phyloP scores from a whole-genome alignment of 257 asterid genomes.

The Cruciata laevipes region DNA sequence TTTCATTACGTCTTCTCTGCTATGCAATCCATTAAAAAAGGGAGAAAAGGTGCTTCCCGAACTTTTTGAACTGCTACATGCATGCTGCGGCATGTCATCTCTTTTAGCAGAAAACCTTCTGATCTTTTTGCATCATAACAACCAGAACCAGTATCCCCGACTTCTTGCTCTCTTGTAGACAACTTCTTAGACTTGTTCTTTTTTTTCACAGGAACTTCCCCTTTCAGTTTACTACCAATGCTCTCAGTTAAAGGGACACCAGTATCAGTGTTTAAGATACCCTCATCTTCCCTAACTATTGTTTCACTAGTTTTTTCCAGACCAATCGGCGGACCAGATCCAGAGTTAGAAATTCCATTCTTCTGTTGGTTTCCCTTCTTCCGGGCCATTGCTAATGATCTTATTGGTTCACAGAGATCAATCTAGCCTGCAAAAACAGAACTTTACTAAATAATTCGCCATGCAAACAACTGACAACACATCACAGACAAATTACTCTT shows the following conservation, averaged over 20 bases:
- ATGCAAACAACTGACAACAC: background rate
- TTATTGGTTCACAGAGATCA: background rate
- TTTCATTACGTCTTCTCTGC: conserved; percentile 26
- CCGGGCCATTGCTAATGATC: conserved; percentile 20
- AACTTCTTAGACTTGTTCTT: conserved; percentile 48
- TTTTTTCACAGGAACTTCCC: conserved; percentile 36
- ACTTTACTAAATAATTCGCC: background rate
- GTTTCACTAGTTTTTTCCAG: conserved; percentile 35
- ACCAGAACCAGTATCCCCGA: conserved; percentile 27
- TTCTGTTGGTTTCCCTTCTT: conserved; percentile 33
- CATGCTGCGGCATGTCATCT: conserved; percentile 21
- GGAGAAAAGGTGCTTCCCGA: conserved; percentile 21
- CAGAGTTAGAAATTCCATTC: conserved; percentile 37
- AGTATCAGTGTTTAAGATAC: conserved; percentile 31
- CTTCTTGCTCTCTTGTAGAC: conserved; percentile 44
- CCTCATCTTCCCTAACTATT: conserved; percentile 30
- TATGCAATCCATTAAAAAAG: conserved; percentile 20
- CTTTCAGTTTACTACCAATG: conserved; percentile 24
- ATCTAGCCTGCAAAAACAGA: conserved; percentile 3
- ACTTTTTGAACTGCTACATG: conserved; percentile 17
- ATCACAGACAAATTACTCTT: background rate
- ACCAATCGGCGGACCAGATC: conserved; percentile 33
- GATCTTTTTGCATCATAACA: conserved; percentile 27
- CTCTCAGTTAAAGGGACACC: conserved; percentile 26
- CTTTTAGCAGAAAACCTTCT: conserved; percentile 31